A percentile compares a stretch with the other conserved stretches of the same genome.
Conservation (phyloP, 106 monocot genomes). For the Xerophyta viscosa region DNA sequence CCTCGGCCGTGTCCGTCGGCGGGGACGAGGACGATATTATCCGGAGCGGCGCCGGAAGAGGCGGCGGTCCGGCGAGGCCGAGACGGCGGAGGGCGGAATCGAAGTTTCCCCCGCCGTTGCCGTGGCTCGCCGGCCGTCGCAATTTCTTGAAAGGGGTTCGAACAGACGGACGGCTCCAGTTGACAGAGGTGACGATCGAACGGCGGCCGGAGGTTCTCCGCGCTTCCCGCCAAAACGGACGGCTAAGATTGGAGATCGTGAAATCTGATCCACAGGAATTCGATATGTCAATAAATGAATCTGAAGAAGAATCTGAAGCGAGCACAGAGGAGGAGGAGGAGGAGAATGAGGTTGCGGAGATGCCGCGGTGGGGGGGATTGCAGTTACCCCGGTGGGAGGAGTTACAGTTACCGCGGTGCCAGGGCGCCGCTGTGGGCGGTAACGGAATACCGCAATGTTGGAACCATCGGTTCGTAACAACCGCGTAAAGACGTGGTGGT, state of each 20-base stretch:
- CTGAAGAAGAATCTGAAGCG: background rate
- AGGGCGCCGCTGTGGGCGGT: conserved; percentile 5
- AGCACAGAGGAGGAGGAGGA: background rate
- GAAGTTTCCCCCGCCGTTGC: conserved; percentile 35
- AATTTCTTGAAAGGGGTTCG: conserved; percentile 30
- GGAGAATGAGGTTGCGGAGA: too few species aligned
- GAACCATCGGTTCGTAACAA: conserved; percentile 6
- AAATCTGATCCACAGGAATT: background rate
- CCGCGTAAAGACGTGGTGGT: too few species aligned
- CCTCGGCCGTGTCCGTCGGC: background rate
- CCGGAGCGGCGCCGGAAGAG: background rate
- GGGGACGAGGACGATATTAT: background rate
- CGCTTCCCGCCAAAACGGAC: conserved; percentile 35
- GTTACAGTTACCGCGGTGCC: conserved; percentile 2
- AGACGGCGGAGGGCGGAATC: background rate
- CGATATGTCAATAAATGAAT: too few species aligned
- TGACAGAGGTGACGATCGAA: conserved; percentile 37
- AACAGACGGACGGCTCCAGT: conserved; percentile 22
- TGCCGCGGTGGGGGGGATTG: too few species aligned
- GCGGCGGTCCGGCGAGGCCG: background rate
- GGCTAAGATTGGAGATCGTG: conserved; percentile 28
- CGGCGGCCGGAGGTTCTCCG: conserved; percentile 44
- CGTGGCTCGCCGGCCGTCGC: conserved; percentile 21
- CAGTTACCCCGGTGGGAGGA: background rate
- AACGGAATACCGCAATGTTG: background rate